Evolutionary conservation across 2,329 filamentous ascomycete species (phyloP).

Genomic region (Atkinsonella texensis): DNA sequence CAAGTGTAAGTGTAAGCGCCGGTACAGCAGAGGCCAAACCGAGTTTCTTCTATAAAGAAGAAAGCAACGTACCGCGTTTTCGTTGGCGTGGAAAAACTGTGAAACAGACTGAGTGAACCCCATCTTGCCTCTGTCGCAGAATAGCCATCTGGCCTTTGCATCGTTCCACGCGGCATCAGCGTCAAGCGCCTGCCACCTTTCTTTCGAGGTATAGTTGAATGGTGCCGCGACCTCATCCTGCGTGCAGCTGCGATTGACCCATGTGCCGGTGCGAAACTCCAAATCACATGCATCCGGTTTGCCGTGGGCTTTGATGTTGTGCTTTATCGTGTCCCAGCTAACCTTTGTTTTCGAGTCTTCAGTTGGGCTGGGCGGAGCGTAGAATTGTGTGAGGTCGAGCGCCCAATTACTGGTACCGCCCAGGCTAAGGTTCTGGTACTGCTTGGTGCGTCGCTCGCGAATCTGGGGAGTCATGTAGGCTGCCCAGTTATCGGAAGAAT

Average conservation of each 20-base stretch:
- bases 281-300: background rate
- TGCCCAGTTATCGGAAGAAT: too few species aligned
- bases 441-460: background rate
- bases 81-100: background rate
- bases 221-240: background rate
- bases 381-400: background rate
- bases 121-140: background rate
- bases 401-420: conserved; percentile 4
- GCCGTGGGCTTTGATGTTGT: background rate
- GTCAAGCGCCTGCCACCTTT: background rate
- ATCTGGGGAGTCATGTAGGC: background rate
- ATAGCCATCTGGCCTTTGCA: conserved; percentile 1
- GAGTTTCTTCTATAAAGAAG: background rate
- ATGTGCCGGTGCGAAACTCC: background rate
- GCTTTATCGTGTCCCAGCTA: background rate
- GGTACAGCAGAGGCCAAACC: background rate
- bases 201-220: background rate
- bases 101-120: background rate
- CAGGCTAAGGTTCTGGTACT: conserved; percentile 1
- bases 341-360: background rate
- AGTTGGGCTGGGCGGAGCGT: background rate
- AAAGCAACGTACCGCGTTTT: background rate
- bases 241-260: background rate
- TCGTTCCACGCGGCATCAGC: background rate
- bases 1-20: background rate